A percentile compares a stretch with the other conserved stretches of the same genome.
These are phyloP conservation scores for Pyracantha coccinea DNA, from an alignment of 331 rosid species.

Conservation along the genomic window DNA sequence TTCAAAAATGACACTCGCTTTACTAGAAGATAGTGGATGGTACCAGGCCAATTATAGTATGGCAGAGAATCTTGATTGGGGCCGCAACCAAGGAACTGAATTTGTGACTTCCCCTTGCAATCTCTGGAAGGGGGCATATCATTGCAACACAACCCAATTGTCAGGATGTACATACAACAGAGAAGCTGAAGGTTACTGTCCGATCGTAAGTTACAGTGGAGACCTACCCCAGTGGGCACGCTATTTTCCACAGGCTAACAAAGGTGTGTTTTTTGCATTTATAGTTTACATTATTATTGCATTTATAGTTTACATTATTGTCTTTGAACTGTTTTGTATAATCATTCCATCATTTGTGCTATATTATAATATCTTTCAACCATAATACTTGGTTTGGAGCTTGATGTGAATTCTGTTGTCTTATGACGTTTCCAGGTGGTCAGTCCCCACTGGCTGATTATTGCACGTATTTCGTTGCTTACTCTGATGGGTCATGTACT, in stretches of 20 bases:
- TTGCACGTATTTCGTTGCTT: constrained; percentile 95
- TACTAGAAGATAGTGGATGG: constrained; percentile 98
- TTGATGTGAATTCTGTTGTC: constrained; percentile 10
- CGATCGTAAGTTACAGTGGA: constrained; percentile 77
- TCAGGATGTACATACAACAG: constrained; percentile 97
- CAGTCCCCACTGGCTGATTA: constrained; percentile 97
- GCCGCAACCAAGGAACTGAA: constrained; percentile 86
- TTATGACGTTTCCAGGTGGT: constrained; percentile 58
- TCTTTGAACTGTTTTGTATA: too few relatives aligned
- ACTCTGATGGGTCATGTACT: constrained; percentile 98
- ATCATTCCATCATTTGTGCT: neutral
- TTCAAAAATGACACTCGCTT: constrained; percentile 93
- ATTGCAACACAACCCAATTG: constrained; percentile 81
- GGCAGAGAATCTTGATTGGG: constrained; percentile 98
- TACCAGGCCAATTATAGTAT: constrained; percentile 91
- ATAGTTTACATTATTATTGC: neutral
- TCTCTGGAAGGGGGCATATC: constrained; percentile 95
- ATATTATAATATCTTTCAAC: neutral
- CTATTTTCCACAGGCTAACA: constrained; percentile 87
- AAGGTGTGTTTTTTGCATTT: constrained; percentile 38
- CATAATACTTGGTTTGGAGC: neutral
- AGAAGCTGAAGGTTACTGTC: constrained; percentile 99
- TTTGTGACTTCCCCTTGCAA: constrained; percentile 88
- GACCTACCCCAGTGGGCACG: constrained; percentile 98
- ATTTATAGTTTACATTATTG: constrained; percentile 1